A percentile compares a stretch with the other conserved stretches of the same genome.
Evolutionary conservation across 2,329 filamentous ascomycete species (phyloP).

Genomic region (Phaeoacremonium minimum): DNA sequence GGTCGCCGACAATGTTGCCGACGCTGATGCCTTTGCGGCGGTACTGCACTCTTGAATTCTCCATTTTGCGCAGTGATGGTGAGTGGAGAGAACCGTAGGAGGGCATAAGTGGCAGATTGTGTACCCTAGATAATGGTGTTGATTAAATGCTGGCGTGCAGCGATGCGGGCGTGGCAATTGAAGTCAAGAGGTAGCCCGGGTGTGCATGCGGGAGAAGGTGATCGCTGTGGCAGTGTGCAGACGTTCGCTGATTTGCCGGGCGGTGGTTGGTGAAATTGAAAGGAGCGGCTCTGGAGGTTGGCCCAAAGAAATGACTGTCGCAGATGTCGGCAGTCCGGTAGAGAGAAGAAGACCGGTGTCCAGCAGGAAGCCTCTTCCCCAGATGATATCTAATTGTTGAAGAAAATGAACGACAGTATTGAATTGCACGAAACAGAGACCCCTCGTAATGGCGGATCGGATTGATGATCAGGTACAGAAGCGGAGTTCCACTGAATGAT

Average conservation of each 20-base stretch:
- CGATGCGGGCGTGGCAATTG: slow-evolving; percentile 1
- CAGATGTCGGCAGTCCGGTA: neutral
- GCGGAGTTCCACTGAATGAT: no score
- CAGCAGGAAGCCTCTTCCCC: slow-evolving; percentile 2
- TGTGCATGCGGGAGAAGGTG: neutral
- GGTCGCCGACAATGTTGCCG: slow-evolving; percentile 91
- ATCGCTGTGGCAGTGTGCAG: slow-evolving; percentile 4
- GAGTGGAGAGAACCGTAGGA: slow-evolving; percentile 69
- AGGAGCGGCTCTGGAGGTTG: slow-evolving; percentile 1
- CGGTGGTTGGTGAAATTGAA: neutral
- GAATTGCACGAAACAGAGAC: no score
- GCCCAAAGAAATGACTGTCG: neutral
- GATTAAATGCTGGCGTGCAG: slow-evolving; percentile 10
- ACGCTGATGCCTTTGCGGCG: slow-evolving; percentile 63
- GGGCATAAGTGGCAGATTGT: slow-evolving; percentile 63
- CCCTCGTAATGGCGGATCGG: no score
- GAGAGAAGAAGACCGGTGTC: slow-evolving; percentile 1
- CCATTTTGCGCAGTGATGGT: slow-evolving; percentile 78
- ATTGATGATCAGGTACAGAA: no score
- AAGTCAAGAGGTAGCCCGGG: neutral
- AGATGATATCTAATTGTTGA: no score
- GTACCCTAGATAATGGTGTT: no score
- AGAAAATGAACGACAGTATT: no score
- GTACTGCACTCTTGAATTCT: slow-evolving; percentile 57
- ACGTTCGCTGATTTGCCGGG: neutral